A percentile compares a stretch with the other conserved stretches of the same genome.
Conservation (phyloP, 2,329 filamentous ascomycete genomes). For the Teratosphaeria epicoccoides region DNA sequence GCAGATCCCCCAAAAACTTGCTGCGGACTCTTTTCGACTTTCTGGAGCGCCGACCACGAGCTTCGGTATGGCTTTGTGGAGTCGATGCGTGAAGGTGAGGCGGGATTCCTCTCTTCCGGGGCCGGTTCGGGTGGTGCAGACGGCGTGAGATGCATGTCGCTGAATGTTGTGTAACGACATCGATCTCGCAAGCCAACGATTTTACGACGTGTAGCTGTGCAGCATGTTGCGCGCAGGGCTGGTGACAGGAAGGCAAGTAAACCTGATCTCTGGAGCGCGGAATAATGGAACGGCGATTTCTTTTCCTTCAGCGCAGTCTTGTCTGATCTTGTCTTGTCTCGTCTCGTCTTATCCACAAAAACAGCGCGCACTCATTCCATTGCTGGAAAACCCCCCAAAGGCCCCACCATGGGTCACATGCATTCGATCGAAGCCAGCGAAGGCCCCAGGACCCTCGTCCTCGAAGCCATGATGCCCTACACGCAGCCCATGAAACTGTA, state of each 20-base stretch:
- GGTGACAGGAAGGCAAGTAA: background rate
- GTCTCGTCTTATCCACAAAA: no score
- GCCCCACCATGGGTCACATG: background rate
- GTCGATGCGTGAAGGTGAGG: no score
- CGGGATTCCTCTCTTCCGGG: background rate
- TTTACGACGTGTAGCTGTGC: background rate
- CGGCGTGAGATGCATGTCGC: background rate
- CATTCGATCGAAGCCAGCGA: background rate
- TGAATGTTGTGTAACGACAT: background rate
- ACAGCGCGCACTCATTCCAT: no score
- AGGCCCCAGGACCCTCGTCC: background rate
- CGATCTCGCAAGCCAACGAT: background rate
- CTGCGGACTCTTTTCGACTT: no score
- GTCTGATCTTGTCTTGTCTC: no score
- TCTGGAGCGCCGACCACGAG: no score
- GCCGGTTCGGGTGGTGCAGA: background rate
- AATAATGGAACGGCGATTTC: no score
- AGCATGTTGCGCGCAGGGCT: background rate
- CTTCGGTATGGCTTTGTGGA: no score
- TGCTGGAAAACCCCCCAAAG: no score
- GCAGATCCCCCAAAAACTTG: no score
- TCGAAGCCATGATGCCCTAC: background rate
- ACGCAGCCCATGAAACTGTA: background rate
- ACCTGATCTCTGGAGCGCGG: background rate
- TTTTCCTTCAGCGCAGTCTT: no score